Base-by-base conservation (phyloP, 2,329 filamentous ascomycete species). In the Clonostachys sp. region DNA sequence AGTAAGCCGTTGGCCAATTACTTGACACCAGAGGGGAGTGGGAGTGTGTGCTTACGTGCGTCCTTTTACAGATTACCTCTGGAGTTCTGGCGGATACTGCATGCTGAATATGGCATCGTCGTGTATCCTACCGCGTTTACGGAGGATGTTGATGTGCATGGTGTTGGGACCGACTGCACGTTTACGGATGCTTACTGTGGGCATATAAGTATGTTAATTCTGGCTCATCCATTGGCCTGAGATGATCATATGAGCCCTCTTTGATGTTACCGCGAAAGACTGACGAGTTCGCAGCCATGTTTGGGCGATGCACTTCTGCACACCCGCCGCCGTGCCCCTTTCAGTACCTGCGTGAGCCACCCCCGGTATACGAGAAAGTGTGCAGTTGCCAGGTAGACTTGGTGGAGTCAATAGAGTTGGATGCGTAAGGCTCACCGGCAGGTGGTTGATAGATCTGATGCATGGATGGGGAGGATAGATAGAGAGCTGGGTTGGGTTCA, bases 41-140 rank as follows among this genome's bases (percentile, higher is more conserved):
- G 12, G 40, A 24, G 6, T 12, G 12, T 20, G 13, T n/a, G n/a
- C 16, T n/a, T 16, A 30, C 12, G 17, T n/a, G 20, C 9, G 35
- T 13, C 17, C 34, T 10, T 9, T 16, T n/a, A 30, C 9, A 70
- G 66, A 34, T 50, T 68, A 13, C 67, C 67, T 12, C 51, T 59
- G 2, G 63, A 64, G 45, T 70, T 70, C 45, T 70, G 67, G 67
- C 53, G 61, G 24, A 55, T 68, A 8, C 56, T 70, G 13, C 64
- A 68, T 34, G 49, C 57, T 7, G 66, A 70, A 44, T 70, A 67
- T 30, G 67, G 67, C 38, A 70, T 70, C 41, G 53, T 70, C n/a
- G 62, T 70, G 18, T 70, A 68, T 45, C 67, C 66, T 4, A 67
- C 66, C 1, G 66, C 67, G 5, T 53, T 70, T 48, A 65, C 61